These are phyloP conservation scores for Phylloporus sp. DNA, from an alignment of 768 basidiomycete species.

Conservation along the genomic window DNA sequence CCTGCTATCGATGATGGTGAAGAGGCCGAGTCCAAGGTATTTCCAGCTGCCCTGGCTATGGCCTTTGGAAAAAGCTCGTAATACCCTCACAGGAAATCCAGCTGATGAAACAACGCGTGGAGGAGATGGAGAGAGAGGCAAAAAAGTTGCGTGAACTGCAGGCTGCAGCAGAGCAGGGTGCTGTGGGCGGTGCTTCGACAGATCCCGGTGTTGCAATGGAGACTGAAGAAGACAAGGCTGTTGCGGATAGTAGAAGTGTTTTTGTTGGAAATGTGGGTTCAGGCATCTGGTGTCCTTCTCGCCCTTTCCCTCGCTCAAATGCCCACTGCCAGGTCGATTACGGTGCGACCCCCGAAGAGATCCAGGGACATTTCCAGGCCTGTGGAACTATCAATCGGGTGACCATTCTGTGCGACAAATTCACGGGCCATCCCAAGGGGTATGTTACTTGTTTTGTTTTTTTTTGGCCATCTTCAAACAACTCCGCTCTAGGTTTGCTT, in stretches of 20 bases:
- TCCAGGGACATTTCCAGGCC: constrained; percentile 94
- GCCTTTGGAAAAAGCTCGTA: constrained; percentile 8
- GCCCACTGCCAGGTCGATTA: constrained; percentile 82
- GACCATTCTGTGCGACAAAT: constrained; percentile 99
- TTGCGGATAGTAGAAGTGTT: constrained; percentile 81
- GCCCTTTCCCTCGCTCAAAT: constrained; percentile 10
- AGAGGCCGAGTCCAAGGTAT: constrained; percentile 61
- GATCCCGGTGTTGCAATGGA: constrained; percentile 55
- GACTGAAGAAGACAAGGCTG: constrained; percentile 79
- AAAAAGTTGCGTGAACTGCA: constrained; percentile 84
- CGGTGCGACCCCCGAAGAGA: constrained; percentile 94
- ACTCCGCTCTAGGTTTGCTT: constrained; percentile 70
- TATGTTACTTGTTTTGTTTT: constrained; percentile 33
- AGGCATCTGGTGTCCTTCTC: constrained; percentile 3
- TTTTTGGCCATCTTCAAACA: constrained; percentile 6
- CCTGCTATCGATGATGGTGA: constrained; percentile 52
- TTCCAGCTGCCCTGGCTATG: constrained; percentile 3
- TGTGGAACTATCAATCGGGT: constrained; percentile 99
- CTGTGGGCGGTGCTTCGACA: constrained; percentile 42
- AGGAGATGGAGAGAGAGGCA: constrained; percentile 91
- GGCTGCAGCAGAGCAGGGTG: constrained; percentile 63
- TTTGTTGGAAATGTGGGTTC: constrained; percentile 93
- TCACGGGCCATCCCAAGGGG: constrained; percentile 99
- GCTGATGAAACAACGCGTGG: constrained; percentile 88
- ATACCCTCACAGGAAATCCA: constrained; percentile 64